Conservation (phyloP, 176 grass and related monocot genomes). For the Musa acuminata region DNA sequence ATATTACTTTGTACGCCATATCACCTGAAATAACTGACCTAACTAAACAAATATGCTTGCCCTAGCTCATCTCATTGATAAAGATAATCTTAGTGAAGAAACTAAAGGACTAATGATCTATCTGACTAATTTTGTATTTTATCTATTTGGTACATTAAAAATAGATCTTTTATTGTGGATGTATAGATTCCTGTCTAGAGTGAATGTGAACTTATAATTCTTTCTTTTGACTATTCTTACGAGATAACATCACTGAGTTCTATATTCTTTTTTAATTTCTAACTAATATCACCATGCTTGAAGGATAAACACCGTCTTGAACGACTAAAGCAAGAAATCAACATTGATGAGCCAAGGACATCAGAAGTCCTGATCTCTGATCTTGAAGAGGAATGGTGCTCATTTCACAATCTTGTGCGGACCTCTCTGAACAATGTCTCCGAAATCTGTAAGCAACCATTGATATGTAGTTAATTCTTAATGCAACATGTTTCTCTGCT, state of each 20-base stretch:
- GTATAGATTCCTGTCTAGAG: neutral
- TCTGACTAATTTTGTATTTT: neutral
- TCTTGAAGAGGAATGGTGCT: conserved; percentile 85
- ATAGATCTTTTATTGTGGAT: neutral
- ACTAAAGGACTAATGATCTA: neutral
- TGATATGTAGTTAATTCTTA: conserved; percentile 13
- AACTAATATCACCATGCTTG: neutral
- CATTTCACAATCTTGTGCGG: conserved; percentile 57
- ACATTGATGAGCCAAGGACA: conserved; percentile 22
- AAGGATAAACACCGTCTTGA: conserved; percentile 65
- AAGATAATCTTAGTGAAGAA: neutral
- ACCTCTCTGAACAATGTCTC: conserved; percentile 56
- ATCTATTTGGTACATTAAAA: neutral
- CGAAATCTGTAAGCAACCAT: conserved; percentile 74
- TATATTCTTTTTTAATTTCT: conserved; percentile 15
- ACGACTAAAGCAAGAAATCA: conserved; percentile 45
- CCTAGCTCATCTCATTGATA: too few species aligned
- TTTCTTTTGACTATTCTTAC: neutral
- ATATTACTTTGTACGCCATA: too few species aligned
- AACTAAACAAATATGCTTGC: too few species aligned
- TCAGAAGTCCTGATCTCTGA: conserved; percentile 32
- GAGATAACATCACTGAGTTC: neutral
- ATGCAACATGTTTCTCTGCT: conserved; percentile 13
- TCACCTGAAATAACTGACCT: too few species aligned
- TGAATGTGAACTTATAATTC: neutral